Base-by-base conservation (phyloP, 148 eudicot species). In the Persicaria maculosa region DNA sequence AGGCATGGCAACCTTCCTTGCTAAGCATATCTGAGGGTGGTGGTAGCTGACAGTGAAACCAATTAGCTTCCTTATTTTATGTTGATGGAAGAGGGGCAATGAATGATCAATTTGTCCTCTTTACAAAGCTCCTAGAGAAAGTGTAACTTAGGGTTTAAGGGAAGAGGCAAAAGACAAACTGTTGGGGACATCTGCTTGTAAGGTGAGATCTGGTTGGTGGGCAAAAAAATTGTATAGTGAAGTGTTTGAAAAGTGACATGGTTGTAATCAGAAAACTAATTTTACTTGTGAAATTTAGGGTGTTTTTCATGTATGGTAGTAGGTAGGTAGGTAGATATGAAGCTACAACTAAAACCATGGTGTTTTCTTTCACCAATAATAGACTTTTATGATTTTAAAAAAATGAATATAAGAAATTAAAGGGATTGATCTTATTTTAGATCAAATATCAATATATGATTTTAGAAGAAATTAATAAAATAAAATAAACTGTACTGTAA, bases 1-100 rank as follows among this genome's bases (percentile, higher is more conserved):
- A 88, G 78, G 75, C 79, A 81, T 96, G 99, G 99, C 97, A 90
- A 59, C 99, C 99, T 46, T 80, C 90, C 50, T 78, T 96, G 61
- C 79, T 78, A 9, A 92, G 97, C 88, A 96, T 96, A 68, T 86
- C 93, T 36, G 99, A 96, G 81, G 80, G 86, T 75, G 80, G 79
- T 79, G 91, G 90, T 83, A 36, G 70, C 40, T 93, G 83, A 90
- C 43, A 0, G 4, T 36, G 68, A n/a, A 8, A 20, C 8, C 20
- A 62, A 62, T 25, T 65, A 9, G 31, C 14, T 59, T 59, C 40
- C 58, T 36, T 20, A 20, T 57, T 0, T 57, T 8, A 57, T 57
- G 31, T 57, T 57, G 19, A 20, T 52, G 14, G 55, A 52, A 52
- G 6, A 52, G 5, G 55, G 5, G 17, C n/a, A 52, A 52, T 52